A percentile compares a stretch with the other conserved stretches of the same genome.
Conservation (phyloP, 169 alveolate species). For the Eimeria necatrix region DNA sequence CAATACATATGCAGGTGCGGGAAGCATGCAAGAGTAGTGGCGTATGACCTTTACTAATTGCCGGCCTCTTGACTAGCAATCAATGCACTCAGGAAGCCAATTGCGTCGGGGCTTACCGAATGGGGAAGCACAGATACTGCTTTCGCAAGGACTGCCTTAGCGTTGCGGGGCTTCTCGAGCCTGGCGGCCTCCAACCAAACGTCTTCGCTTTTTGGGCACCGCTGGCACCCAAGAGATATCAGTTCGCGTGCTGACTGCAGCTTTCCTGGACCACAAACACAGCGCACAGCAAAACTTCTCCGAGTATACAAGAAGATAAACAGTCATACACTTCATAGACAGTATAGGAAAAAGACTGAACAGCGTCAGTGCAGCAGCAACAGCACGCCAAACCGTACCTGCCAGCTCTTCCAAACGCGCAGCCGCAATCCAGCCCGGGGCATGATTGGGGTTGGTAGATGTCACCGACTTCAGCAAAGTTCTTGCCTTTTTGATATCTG, state of each 20-base stretch:
- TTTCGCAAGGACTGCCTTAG: conserved; percentile 95
- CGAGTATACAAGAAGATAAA: neutral
- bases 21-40: too few relatives aligned
- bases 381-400: conserved; percentile 79
- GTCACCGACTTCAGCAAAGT: conserved; percentile 87
- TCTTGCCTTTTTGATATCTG: conserved; percentile 96
- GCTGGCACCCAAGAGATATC: conserved; percentile 96
- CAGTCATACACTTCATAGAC: neutral
- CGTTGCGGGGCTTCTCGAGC: conserved; percentile 96
- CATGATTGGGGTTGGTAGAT: conserved; percentile 97
- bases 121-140: conserved; percentile 89
- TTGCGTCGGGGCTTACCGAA: conserved; percentile 81
- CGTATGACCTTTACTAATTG: too few relatives aligned
- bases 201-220: conserved; percentile 98
- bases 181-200: conserved; percentile 99
- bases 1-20: neutral
- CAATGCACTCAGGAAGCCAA: too few relatives aligned
- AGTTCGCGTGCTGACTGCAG: conserved; percentile 97
- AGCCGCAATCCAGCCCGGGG: conserved; percentile 99
- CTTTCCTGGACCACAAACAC: conserved; percentile 86
- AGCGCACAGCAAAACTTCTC: conserved; percentile 3
- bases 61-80: too few relatives aligned
- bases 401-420: conserved; percentile 99
- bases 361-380: neutral
- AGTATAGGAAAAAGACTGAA: neutral